Base-by-base conservation (phyloP, 2,329 filamentous ascomycete genomes). In the Fusarium sarcochroum region DNA sequence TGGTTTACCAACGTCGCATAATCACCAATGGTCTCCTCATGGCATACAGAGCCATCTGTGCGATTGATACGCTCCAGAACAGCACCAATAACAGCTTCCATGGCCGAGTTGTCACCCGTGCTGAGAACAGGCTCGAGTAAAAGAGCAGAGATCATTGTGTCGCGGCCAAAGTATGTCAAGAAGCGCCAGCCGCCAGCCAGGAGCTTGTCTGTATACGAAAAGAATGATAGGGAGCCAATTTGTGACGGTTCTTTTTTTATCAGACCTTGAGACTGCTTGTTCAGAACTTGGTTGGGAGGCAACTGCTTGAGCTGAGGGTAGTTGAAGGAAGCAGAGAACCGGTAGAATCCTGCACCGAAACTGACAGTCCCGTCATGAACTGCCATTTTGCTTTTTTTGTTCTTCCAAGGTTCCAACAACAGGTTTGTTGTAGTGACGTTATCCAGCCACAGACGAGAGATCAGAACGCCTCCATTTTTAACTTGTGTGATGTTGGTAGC, bases 111-210 rank as follows among this genome's bases (percentile, higher is more conserved):
- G 37, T 86, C 78, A 0, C 86, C 87, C 42, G 83, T 79, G 50
- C 86, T 89, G 2, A 91, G 78, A 0, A 90, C 80, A 0, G 86
- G 83, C 58, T 88, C 83, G 30, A 90, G 78, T 1, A 91, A 78
- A 0, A 91, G 80, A 15, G 85, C 79, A 2, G 86, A 81, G 38
- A 91, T 89, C 82, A 90, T 88, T 63, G 84, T 88, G 71, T 91
- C 89, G 13, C 89, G 83, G 1, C 88, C 89, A 76, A 91, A 91
- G 71, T 91, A 91, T 0, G 89, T 91, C 44, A 91, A 75, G 68
- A 90, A 91, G 2, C 88, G 80, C 89, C 88, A 91, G 6, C 86
- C 87, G 13, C 89, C 89, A 3, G 89, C 89, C 3, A 90, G 79
- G 0, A 91, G 79, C 67, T 91, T 91, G 32, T 87, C 80, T 0